A percentile compares a stretch with the other conserved stretches of the same genome.
Conservation (phyloP, 2,329 filamentous ascomycete species). For the Leptodontidium sp. region DNA sequence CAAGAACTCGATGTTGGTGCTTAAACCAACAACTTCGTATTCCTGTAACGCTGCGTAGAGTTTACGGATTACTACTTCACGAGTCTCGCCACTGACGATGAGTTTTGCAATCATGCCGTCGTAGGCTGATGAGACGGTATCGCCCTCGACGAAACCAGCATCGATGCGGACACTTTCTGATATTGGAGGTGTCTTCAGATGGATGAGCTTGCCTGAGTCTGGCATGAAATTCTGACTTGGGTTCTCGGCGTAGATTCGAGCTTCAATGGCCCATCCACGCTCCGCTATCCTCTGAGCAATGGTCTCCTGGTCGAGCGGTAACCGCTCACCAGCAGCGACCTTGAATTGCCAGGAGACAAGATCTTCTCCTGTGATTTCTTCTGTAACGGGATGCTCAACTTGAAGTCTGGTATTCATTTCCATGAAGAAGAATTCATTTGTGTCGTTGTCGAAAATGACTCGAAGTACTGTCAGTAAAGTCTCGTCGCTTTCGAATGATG, state of each 20-base stretch:
- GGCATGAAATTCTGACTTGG: conserved; percentile 92
- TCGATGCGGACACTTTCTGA: conserved; percentile 86
- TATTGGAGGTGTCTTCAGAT: conserved; percentile 76
- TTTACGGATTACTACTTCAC: conserved; percentile 83
- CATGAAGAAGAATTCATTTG: conserved; percentile 82
- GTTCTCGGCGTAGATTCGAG: conserved; percentile 95
- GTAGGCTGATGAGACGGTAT: conserved; percentile 92
- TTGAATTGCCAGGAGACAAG: conserved; percentile 96
- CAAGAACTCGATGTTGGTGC: conserved; percentile 96
- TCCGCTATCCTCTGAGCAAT: conserved; percentile 74
- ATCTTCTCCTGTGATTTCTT: conserved; percentile 78
- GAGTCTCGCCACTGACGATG: conserved; percentile 83
- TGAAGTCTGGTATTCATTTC: conserved; percentile 90
- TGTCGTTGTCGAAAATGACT: conserved; percentile 86
- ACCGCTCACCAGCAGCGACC: conserved; percentile 75
- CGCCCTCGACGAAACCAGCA: conserved; percentile 89
- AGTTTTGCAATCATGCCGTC: conserved; percentile 99
- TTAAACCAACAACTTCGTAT: conserved; percentile 91
- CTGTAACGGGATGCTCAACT: conserved; percentile 95
- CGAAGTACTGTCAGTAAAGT: conserved; percentile 56
- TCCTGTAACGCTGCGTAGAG: conserved; percentile 81
- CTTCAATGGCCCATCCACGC: conserved; percentile 90
- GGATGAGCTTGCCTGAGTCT: conserved; percentile 87
- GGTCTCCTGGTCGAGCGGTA: conserved; percentile 71
- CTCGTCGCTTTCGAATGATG: neutral